These are phyloP conservation scores for cucumber (Cucumis sativus) DNA, from an alignment of 306 rosid genomes.

Conservation along the genomic window DNA sequence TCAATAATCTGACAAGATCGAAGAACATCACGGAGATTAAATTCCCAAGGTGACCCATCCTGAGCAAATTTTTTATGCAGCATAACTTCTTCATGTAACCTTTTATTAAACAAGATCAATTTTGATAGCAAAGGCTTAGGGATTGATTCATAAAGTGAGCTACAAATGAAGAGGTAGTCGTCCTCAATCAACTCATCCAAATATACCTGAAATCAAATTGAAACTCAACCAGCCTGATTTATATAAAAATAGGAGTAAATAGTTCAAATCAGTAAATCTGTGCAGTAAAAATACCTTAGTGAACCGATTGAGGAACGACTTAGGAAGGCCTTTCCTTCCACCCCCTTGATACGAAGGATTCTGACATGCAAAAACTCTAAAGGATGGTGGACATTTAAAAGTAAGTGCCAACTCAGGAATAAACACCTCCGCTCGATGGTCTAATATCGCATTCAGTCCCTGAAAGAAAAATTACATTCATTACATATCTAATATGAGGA, in stretches of 20 bases:
- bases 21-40: slow-evolving; percentile 84
- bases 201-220: slow-evolving; percentile 56
- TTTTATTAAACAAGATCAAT: slow-evolving; percentile 56
- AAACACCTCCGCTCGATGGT: slow-evolving; percentile 95
- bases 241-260: background rate
- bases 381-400: slow-evolving; percentile 71
- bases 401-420: slow-evolving; percentile 81
- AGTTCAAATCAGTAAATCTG: background rate
- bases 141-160: slow-evolving; percentile 54
- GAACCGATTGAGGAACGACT: slow-evolving; percentile 85
- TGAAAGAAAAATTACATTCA: slow-evolving; percentile 8
- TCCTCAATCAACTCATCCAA: slow-evolving; percentile 74
- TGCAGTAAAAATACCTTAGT: slow-evolving; percentile 48
- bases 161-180: slow-evolving; percentile 69
- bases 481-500: background rate
- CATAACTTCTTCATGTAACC: slow-evolving; percentile 70
- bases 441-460: slow-evolving; percentile 96
- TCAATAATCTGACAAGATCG: slow-evolving; percentile 79
- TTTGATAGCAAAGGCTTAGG: slow-evolving; percentile 40
- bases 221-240: background rate
- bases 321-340: slow-evolving; percentile 92
- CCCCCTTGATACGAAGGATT: slow-evolving; percentile 93
- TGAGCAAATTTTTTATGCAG: slow-evolving; percentile 58
- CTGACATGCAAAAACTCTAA: slow-evolving; percentile 94
- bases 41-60: slow-evolving; percentile 96